Evolutionary conservation across 2,329 filamentous ascomycete species (phyloP), one percentile per base, ranked within the genome.

Genomic region (Epichloe bromicola): DNA sequence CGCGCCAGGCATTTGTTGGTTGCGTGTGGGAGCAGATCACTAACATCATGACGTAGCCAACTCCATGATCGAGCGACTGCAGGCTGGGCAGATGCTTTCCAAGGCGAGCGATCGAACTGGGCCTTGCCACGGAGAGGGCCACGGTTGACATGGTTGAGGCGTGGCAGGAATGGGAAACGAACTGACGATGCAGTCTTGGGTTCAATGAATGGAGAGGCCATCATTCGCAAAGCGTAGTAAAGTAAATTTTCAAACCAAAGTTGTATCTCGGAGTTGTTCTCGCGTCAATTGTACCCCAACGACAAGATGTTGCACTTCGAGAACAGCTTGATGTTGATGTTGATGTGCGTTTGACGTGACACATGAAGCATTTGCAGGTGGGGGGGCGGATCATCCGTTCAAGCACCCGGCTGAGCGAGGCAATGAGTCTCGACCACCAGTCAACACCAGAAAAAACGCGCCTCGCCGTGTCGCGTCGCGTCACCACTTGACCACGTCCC

Each of bases 111-210:
- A 48, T 63, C 10, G 58, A 61, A 45, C 17, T 59, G 36, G 61
- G 60, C 0, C 53, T 59, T 19, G 57, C 60, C 7, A 61, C 59
- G 1, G 57, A 55, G 1, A 43, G 54, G 11, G 59, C 63, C 19
- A 38, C 62, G 7, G 62, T 62, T 15, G 58, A 52, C 0, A 65
- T 65, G 60, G 54, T 56, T 2, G 49, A 57, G 10, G 61, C 60
- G 10, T 64, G 63, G 63, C 54, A 57, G 8, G 42, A 58, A 41
- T 65, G 63, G 63, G 54, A 55, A 48, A 5, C 49, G 56, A 7
- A 53, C 52, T 2, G 58, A 63, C 20, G 61, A 63, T 42, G 60
- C 61, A 34, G 64, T 55, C 1, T 50, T 64, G 4, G 63, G 62
- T 0, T 55, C 64, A 5, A 55, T 63, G 55, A 62, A 63, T 20